These are phyloP conservation scores for Paradendryphiella salina DNA, from an alignment of 2,329 filamentous ascomycete species.

Conservation along the genomic window DNA sequence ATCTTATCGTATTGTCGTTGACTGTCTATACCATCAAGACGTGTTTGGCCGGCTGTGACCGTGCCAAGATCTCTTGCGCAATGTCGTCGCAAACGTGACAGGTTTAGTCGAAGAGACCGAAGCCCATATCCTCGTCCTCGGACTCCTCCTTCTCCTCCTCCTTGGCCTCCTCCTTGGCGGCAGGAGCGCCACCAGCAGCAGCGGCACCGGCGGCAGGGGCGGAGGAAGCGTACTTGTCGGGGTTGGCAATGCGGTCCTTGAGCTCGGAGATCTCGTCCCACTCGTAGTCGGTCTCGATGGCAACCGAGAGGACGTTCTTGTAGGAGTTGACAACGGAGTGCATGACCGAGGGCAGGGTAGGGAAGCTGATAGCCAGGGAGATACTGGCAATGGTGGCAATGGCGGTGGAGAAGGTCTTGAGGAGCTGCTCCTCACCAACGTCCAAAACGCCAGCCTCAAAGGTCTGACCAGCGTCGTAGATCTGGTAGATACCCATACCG, in stretches of 20 bases:
- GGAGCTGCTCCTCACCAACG: slow-evolving; percentile 91
- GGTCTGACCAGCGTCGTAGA: slow-evolving; percentile 96
- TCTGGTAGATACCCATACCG: slow-evolving; percentile 93
- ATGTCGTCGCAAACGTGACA: slow-evolving; percentile 23
- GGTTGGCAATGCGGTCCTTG: slow-evolving; percentile 99
- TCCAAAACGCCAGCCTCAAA: slow-evolving; percentile 87
- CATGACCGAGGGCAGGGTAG: slow-evolving; percentile 91
- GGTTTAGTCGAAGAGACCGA: slow-evolving; percentile 59
- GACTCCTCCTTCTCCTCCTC: slow-evolving; percentile 61
- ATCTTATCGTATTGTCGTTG: slow-evolving; percentile 45
- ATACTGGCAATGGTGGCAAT: slow-evolving; percentile 85
- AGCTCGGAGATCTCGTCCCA: slow-evolving; percentile 97
- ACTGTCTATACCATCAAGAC: slow-evolving; percentile 39
- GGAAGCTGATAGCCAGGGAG: slow-evolving; percentile 92
- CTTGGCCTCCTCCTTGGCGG: slow-evolving; percentile 54
- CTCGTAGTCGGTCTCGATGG: slow-evolving; percentile 84
- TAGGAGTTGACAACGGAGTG: slow-evolving; percentile 97
- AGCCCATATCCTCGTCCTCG: slow-evolving; percentile 59
- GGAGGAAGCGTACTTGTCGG: slow-evolving; percentile 87
- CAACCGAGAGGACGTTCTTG: slow-evolving; percentile 94
- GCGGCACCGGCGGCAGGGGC: slow-evolving; percentile 67
- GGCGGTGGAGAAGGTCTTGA: slow-evolving; percentile 77
- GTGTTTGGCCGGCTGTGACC: slow-evolving; percentile 24
- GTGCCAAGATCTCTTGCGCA: slow-evolving; percentile 27
- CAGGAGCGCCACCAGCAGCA: slow-evolving; percentile 55